Evolutionary conservation across 495 filamentous ascomycete genomes (phyloP).

Genomic region (Aspergillus hancockii): DNA sequence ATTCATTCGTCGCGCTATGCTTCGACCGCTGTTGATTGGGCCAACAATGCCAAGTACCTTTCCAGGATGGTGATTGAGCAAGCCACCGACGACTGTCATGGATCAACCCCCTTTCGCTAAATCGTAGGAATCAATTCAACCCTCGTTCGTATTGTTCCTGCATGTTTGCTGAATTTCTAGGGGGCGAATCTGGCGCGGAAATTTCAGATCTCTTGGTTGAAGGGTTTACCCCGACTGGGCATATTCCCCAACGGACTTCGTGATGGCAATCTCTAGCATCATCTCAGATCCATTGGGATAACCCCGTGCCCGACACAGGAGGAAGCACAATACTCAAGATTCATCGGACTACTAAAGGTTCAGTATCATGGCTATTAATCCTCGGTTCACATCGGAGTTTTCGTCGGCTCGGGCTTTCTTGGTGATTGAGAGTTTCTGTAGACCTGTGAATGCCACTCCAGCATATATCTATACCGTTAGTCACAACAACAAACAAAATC

Average conservation of each 20-base stretch:
- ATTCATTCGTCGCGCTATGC: background rate
- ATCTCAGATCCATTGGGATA: background rate
- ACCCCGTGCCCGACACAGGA: background rate
- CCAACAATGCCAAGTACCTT: background rate
- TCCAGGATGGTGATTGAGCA: background rate
- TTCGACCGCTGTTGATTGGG: background rate
- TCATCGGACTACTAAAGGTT: background rate
- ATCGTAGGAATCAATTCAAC: background rate
- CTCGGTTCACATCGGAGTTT: background rate
- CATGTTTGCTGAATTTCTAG: background rate
- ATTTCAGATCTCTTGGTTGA: background rate
- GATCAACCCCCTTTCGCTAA: background rate
- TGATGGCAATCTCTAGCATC: background rate
- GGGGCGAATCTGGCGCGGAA: background rate
- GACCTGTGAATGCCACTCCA: background rate
- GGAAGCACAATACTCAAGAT: background rate
- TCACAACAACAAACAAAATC: background rate
- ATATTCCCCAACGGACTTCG: too few species aligned
- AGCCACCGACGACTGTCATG: background rate
- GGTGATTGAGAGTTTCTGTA: background rate
- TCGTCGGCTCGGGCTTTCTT: background rate
- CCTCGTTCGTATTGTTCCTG: background rate
- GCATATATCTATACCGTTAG: background rate
- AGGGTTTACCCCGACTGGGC: background rate
- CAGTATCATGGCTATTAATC: background rate